These are phyloP conservation scores for Fusarium foetens DNA, from an alignment of 2,329 filamentous ascomycete genomes.

Conservation along the genomic window DNA sequence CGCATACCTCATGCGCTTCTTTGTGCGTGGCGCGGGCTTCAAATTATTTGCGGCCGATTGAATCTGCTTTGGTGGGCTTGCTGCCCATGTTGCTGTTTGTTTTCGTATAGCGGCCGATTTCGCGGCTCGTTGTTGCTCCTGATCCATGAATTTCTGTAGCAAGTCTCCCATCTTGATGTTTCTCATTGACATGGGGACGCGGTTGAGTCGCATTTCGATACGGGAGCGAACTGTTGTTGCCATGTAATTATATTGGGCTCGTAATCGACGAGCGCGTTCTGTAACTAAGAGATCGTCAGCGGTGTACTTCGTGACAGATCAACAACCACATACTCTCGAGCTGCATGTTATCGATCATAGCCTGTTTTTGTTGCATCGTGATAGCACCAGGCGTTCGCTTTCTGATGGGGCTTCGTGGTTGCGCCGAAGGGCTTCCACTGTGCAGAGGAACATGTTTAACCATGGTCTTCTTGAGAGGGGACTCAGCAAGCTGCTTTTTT, in stretches of 20 bases:
- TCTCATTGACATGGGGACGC: conserved; percentile 83
- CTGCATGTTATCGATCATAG: conserved; percentile 87
- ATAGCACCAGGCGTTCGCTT: conserved; percentile 68
- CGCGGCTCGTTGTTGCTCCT: conserved; percentile 55
- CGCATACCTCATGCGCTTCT: conserved; percentile 64
- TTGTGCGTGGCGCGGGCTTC: conserved; percentile 44
- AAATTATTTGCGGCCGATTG: conserved; percentile 37
- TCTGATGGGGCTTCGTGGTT: conserved; percentile 68
- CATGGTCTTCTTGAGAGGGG: conserved; percentile 32
- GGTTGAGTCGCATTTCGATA: conserved; percentile 92
- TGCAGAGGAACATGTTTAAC: conserved; percentile 40
- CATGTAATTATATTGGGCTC: conserved; percentile 89
- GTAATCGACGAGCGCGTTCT: conserved; percentile 85
- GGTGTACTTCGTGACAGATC: conserved; percentile 18
- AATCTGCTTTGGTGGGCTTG: conserved; percentile 51
- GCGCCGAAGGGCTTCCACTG: conserved; percentile 51
- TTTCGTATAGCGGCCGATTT: conserved; percentile 63
- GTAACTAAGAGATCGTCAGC: conserved; percentile 69
- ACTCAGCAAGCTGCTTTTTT: conserved; percentile 44
- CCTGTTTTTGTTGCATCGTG: conserved; percentile 80
- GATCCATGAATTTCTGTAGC: conserved; percentile 61
- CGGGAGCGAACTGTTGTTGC: conserved; percentile 85
- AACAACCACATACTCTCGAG: conserved; percentile 74
- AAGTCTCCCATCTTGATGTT: conserved; percentile 86
- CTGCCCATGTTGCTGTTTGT: conserved; percentile 56